These are phyloP conservation scores for Monilinia vaccinii-corymbosi DNA, from an alignment of 2,329 filamentous ascomycete genomes.

Conservation along the genomic window DNA sequence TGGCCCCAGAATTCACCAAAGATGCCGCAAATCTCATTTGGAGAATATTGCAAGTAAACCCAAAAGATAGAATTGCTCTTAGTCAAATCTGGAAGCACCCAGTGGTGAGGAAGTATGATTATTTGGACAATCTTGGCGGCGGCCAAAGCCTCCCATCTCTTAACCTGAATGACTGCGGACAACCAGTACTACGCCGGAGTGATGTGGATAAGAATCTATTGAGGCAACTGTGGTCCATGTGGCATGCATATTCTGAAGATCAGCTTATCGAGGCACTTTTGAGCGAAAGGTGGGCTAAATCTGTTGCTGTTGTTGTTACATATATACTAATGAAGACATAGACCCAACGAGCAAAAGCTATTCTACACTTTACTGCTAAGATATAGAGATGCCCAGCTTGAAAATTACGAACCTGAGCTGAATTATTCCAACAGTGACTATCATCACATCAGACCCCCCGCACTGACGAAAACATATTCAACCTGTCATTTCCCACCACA, in stretches of 20 bases:
- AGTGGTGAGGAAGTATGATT: slow-evolving; percentile 74
- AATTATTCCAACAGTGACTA: slow-evolving; percentile 87
- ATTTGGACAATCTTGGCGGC: slow-evolving; percentile 48
- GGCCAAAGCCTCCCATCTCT: slow-evolving; percentile 41
- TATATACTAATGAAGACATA: slow-evolving; percentile 29
- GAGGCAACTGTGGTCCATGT: slow-evolving; percentile 78
- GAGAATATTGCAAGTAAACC: slow-evolving; percentile 70
- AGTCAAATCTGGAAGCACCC: slow-evolving; percentile 79
- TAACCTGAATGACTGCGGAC: slow-evolving; percentile 51
- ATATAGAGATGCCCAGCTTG: slow-evolving; percentile 75
- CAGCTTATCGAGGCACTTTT: slow-evolving; percentile 61
- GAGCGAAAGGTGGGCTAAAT: slow-evolving; percentile 47
- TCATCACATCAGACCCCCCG: slow-evolving; percentile 60
- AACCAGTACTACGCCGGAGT: slow-evolving; percentile 47
- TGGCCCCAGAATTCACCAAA: slow-evolving; percentile 51
- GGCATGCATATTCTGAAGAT: slow-evolving; percentile 75
- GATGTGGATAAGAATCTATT: slow-evolving; percentile 77
- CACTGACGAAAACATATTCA: slow-evolving; percentile 51
- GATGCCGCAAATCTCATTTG: slow-evolving; percentile 72
- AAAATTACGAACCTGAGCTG: slow-evolving; percentile 75
- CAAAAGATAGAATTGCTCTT: slow-evolving; percentile 69
- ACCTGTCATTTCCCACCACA: slow-evolving; percentile 49
- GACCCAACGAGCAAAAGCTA: slow-evolving; percentile 80
- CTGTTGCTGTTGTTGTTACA: not conserved
- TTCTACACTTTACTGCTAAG: slow-evolving; percentile 81